A percentile compares a stretch with the other conserved stretches of the same genome.
Conservation (phyloP, 495 filamentous ascomycete genomes). For the Hypoxylon trugodes region DNA sequence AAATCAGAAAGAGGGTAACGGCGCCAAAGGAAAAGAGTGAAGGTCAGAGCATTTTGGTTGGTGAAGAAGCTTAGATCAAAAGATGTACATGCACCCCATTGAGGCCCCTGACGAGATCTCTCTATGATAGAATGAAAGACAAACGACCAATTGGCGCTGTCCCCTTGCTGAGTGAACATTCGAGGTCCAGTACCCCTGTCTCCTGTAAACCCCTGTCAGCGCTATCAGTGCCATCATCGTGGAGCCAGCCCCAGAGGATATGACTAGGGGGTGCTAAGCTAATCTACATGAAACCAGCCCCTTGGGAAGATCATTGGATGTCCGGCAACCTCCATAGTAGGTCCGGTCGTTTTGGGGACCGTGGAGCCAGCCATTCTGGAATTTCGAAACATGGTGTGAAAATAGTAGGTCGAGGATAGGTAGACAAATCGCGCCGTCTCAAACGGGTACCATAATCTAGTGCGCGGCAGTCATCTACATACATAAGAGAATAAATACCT, state of each 20-base stretch:
- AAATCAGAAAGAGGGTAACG: slow-evolving; percentile 23
- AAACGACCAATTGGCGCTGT: slow-evolving; percentile 24
- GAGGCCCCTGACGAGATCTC: slow-evolving; percentile 40
- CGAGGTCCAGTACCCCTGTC: slow-evolving; percentile 34
- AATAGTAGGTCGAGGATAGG: slow-evolving; percentile 6
- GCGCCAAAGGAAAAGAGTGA: slow-evolving; percentile 34
- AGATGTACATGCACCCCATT: slow-evolving; percentile 25
- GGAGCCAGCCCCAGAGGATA: slow-evolving; percentile 21
- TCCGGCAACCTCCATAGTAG: slow-evolving; percentile 15
- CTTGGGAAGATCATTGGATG: slow-evolving; percentile 32
- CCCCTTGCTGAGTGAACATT: slow-evolving; percentile 23
- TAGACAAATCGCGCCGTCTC: slow-evolving; percentile 13
- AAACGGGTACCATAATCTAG: slow-evolving; percentile 10
- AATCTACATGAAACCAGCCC: slow-evolving; percentile 36
- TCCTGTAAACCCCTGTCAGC: too few species aligned
- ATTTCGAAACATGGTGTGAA: slow-evolving; percentile 37
- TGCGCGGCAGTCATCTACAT: neutral
- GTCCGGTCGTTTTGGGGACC: slow-evolving; percentile 10
- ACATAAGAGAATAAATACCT: neutral
- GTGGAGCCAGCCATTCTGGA: slow-evolving; percentile 21
- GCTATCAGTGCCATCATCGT: slow-evolving; percentile 28
- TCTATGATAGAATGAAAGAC: slow-evolving; percentile 15
- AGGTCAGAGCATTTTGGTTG: slow-evolving; percentile 38
- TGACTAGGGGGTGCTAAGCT: slow-evolving; percentile 14
- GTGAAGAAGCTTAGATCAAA: slow-evolving; percentile 40